Evolutionary conservation across 129 eudicot species (phyloP), one percentile per base, ranked within the genome.

Genomic region (Lonicera japonica): DNA sequence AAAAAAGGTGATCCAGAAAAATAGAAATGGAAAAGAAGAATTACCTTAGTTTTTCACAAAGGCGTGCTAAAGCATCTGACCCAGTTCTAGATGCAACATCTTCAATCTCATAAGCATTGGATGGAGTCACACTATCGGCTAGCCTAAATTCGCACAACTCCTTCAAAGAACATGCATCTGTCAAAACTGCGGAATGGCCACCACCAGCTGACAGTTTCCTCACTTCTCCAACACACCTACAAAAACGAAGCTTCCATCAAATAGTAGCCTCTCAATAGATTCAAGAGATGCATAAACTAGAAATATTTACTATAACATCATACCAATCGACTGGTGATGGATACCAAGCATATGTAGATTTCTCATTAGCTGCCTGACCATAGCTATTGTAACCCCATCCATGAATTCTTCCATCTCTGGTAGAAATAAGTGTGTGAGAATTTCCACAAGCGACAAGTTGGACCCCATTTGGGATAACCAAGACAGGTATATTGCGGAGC

Each of bases 301-400:
- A 6, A 52, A 36, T 22, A 34, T 52, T 24, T 47, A 23, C 63
- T 53, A 60, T n/a, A n/a, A n/a, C 25, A 39, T 43, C 78, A 53
- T 85, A 92, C 99, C 99, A 94, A 74, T 94, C 99, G 72, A 94
- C 82, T 23, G 99, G 99, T n/a, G 99, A 88, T 11, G 99, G 99
- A 70, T 85, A 88, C 99, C 99, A 94, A 58, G 99, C 95, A 70
- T 88, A 88, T 16, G 96, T 88, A 71, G 89, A 85, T 61, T 80
- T 85, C 75, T 83, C 86, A 73, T 94, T 94, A 64, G 99, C 96
- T 38, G 96, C 96, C 70, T 94, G 99, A 23, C 99, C 99, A 41
- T 94, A 94, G 75, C 85, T 72, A 71, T 94, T 94, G 77, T 94
- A 94, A 64, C 99, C 99, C 99, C 99, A 94, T 11, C 99, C 99